A percentile compares a stretch with the other conserved stretches of the same genome.
phyloP scores from a whole-genome alignment of 352 stramenopile genomes.

The Phytopythium litorale region DNA sequence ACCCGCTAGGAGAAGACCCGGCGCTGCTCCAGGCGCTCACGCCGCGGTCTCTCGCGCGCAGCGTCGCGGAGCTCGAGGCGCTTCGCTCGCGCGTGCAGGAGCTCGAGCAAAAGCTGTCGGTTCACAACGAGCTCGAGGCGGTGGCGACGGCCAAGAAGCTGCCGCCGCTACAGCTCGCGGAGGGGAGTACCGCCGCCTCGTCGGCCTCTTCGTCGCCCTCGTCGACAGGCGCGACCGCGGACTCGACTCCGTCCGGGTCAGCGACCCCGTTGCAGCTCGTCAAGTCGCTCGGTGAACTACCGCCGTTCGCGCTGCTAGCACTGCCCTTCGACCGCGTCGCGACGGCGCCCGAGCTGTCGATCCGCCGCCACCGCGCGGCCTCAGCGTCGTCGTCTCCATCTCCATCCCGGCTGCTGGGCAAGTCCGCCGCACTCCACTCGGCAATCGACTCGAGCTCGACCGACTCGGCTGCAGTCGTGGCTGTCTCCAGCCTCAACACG shows the following conservation, averaged over 20 bases:
- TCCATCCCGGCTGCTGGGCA: background rate
- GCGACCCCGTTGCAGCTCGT: background rate
- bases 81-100: slow-evolving; percentile 43
- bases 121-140: slow-evolving; percentile 30
- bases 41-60: slow-evolving; percentile 50
- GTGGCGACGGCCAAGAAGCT: slow-evolving; percentile 36
- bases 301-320: background rate
- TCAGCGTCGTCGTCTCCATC: background rate
- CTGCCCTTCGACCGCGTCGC: slow-evolving; percentile 4
- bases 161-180: slow-evolving; percentile 24
- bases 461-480: background rate
- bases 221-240: background rate
- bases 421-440: background rate
- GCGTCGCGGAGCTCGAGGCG: slow-evolving; percentile 45
- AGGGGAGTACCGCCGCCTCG: background rate
- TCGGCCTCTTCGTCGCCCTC: background rate
- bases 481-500: background rate
- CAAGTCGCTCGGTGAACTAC: slow-evolving; percentile 6
- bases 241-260: background rate
- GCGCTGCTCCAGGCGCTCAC: slow-evolving; percentile 41
- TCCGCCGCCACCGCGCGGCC: slow-evolving; percentile 2
- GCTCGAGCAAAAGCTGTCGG: slow-evolving; percentile 48
- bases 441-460: background rate
- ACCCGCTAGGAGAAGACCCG: slow-evolving; percentile 44
- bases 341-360: slow-evolving; percentile 10